Evolutionary conservation across 1,139 yeast species (phyloP).

Genomic region (Nadsonia commutata): DNA sequence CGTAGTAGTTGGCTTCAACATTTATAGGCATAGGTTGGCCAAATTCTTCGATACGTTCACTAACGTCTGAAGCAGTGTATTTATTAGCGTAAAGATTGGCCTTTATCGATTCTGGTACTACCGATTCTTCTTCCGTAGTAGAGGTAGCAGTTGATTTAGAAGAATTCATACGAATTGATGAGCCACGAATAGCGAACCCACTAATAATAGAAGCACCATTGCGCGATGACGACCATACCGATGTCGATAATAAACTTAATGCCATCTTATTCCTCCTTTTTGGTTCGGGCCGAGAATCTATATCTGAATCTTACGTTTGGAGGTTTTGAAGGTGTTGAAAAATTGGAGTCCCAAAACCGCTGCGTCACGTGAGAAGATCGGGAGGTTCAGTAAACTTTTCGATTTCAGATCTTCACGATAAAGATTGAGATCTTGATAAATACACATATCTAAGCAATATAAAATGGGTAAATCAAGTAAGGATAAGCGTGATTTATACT

Average conservation of each 20-base stretch:
- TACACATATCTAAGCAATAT: background rate
- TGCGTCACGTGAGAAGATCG: background rate
- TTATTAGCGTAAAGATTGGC: slow-evolving; percentile 4
- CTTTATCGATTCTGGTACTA: slow-evolving; percentile 4
- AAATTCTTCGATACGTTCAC: slow-evolving; percentile 5
- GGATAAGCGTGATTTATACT: slow-evolving; percentile 82
- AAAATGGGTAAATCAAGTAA: slow-evolving; percentile 89
- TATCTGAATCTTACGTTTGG: background rate
- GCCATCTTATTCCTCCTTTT: background rate
- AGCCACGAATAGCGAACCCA: background rate
- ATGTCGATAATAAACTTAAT: too few relatives aligned
- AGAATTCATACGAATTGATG: slow-evolving; percentile 5
- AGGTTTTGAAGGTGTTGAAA: background rate
- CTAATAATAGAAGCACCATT: too few relatives aligned
- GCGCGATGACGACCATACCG: too few relatives aligned
- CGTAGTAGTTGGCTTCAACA: slow-evolving; percentile 68
- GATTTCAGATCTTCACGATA: background rate
- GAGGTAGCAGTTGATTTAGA: slow-evolving; percentile 1
- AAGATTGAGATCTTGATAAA: background rate
- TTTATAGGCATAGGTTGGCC: slow-evolving; percentile 61
- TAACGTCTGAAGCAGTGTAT: slow-evolving; percentile 4
- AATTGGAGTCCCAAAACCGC: background rate
- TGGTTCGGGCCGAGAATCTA: background rate
- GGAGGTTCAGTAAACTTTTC: background rate
- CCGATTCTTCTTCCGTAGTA: slow-evolving; percentile 4